Percentiles rank a stretch among this genome's conserved stretches.
Evolutionary conservation across 1,284 basidiomycete species (phyloP).

Genomic region (Cutaneotrichosporon sp.): DNA sequence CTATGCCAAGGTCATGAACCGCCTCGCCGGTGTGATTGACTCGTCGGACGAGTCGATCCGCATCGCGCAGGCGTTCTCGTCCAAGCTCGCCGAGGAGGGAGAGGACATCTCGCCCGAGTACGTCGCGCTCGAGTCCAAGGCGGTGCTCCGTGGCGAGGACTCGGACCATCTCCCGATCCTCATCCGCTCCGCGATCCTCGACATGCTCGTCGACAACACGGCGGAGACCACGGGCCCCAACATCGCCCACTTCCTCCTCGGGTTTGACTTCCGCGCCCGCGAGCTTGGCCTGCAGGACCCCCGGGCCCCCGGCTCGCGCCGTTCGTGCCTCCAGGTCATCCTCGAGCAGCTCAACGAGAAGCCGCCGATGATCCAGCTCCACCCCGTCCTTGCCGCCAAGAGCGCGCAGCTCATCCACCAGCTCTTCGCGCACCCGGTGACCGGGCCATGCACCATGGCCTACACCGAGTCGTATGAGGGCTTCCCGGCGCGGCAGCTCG

Average conservation of each 20-base stretch:
- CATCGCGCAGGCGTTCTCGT: conserved; percentile 78
- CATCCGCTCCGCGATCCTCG: conserved; percentile 76
- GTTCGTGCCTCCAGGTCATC: conserved; percentile 77
- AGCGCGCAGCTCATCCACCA: conserved; percentile 82
- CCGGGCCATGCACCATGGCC: conserved; percentile 77
- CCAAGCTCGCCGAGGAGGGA: conserved; percentile 66
- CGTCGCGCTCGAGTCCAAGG: conserved; percentile 35
- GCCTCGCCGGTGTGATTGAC: conserved; percentile 76
- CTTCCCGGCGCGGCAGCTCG: conserved; percentile 83
- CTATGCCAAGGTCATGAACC: conserved; percentile 56
- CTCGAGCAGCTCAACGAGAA: conserved; percentile 71
- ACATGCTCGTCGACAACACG: conserved; percentile 81
- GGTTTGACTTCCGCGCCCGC: conserved; percentile 63
- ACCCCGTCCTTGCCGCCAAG: conserved; percentile 82
- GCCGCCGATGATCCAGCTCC: conserved; percentile 61
- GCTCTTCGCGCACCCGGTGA: conserved; percentile 80
- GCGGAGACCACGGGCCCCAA: conserved; percentile 74
- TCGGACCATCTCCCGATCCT: conserved; percentile 55
- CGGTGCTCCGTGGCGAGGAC: conserved; percentile 32
- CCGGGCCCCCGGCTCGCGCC: conserved; percentile 67
- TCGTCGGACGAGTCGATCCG: conserved; percentile 80
- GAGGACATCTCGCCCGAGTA: conserved; percentile 48
- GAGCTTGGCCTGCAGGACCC: conserved; percentile 55
- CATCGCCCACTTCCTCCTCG: conserved; percentile 83
- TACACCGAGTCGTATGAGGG: conserved; percentile 87